Evolutionary conservation across 1,284 basidiomycete species (phyloP), one percentile per base, ranked within the genome.

Genomic region (Porodaedalea pini): DNA sequence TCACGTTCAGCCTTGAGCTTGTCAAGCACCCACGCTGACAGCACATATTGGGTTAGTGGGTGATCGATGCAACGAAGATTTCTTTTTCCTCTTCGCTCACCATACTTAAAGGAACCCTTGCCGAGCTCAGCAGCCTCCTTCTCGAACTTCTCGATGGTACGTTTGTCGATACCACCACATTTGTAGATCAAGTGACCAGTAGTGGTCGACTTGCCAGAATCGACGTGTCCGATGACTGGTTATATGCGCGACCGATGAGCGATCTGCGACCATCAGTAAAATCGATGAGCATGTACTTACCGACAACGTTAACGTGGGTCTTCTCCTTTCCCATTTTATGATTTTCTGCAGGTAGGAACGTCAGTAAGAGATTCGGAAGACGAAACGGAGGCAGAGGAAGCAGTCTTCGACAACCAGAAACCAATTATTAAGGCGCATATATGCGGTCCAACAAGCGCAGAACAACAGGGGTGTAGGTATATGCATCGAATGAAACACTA

Each of bases 81-180:
- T n/a, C n/a, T 47, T 31, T 6, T 17, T 6, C 45, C 2, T 8
- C 15, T 15, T 51, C 44, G 73, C 85, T 67, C 65, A 92, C 89
- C 93, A 80, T 95, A 97, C 79, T 97, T 97, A 90, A 98, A 98
- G 72, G 95, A 98, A 76, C 94, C 94, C 85, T 99, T 99, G 75
- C 96, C 97, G 73, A 98, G 90, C 78, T 99, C 96, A 81, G 94
- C 93, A 71, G 96, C 97, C 82, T 99, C 96, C 89, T 99, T 99
- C 87, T 99, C 96, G 86, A 98, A 99, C 83, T 98, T 99, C 82
- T 99, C 95, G 71, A 99, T 98, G 77, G 95, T 98, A 90, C 97
- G 96, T 85, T 99, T 99, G 79, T 99, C 97, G 82, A 99, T 99
- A 93, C 97, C 97, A 88, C 96, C 96, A 78, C 96, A 99, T 89